phyloP scores from a whole-genome alignment of 441 rosid genomes.

The Eutrema salsugineum region DNA sequence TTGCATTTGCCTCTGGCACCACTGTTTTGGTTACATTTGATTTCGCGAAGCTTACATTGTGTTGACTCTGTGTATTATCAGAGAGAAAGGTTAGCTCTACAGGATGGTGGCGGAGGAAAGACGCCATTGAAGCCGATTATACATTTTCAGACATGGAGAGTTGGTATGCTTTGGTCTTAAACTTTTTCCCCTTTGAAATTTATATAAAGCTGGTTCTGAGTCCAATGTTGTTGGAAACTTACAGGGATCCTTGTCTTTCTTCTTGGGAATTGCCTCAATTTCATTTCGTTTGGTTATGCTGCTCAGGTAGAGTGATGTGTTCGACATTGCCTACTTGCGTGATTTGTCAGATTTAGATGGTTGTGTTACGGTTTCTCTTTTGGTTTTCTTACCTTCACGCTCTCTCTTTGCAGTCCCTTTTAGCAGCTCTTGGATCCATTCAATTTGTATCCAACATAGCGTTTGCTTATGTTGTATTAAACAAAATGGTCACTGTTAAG shows the following conservation, averaged over 20 bases:
- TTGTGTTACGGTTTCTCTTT: neutral
- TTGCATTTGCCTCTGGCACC: neutral
- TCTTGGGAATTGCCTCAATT: constrained; percentile 93
- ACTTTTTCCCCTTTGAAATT: neutral
- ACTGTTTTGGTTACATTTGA: neutral
- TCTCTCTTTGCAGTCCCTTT: constrained; percentile 75
- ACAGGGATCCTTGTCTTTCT: constrained; percentile 85
- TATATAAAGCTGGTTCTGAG: constrained; percentile 16
- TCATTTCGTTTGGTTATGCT: constrained; percentile 98
- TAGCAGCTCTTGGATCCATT: constrained; percentile 97
- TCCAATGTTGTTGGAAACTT: constrained; percentile 26
- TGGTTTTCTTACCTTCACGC: neutral
- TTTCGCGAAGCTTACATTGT: neutral
- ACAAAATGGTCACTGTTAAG: constrained; percentile 94
- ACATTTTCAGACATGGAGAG: constrained; percentile 93
- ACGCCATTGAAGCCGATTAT: constrained; percentile 69
- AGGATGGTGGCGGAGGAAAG: constrained; percentile 73
- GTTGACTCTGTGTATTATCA: constrained; percentile 25
- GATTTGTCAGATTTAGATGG: neutral
- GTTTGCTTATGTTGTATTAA: constrained; percentile 83
- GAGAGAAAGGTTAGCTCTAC: constrained; percentile 73
- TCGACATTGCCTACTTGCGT: neutral
- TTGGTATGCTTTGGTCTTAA: constrained; percentile 58
- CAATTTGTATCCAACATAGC: constrained; percentile 97
- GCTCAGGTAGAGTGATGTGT: constrained; percentile 68